These are phyloP conservation scores for Colletotrichum tamarilloi DNA, from an alignment of 2,329 filamentous ascomycete species.

Conservation along the genomic window DNA sequence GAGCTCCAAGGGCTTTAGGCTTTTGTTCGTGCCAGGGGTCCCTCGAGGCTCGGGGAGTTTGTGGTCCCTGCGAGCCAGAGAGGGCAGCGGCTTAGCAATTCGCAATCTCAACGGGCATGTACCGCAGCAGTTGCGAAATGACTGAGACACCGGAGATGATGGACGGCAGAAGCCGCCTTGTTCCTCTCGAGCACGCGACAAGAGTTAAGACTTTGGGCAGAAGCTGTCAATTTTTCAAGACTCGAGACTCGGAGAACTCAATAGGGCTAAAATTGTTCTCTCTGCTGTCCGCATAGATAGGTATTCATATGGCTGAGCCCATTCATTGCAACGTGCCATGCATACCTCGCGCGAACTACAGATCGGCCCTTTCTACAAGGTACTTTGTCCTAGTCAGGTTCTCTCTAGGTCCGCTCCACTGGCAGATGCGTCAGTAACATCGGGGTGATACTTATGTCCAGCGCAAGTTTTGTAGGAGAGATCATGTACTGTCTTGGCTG, in stretches of 20 bases:
- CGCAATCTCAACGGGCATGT: conserved; percentile 32
- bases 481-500: neutral
- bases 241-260: neutral
- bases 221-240: neutral
- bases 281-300: neutral
- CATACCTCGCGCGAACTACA: neutral
- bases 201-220: too few species aligned
- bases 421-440: neutral
- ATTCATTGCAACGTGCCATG: neutral
- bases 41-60: conserved; percentile 9
- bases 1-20: conserved; percentile 21
- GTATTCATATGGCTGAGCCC: neutral
- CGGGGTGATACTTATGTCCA: neutral
- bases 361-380: neutral
- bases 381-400: neutral
- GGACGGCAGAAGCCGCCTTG: neutral
- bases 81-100: conserved; percentile 23
- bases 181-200: neutral
- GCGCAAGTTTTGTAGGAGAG: neutral
- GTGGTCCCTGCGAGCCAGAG: conserved; percentile 8
- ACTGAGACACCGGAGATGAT: conserved; percentile 27
- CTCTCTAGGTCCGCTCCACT: neutral
- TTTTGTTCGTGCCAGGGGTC: conserved; percentile 10
- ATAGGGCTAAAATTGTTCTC: too few species aligned
- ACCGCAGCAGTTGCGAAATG: conserved; percentile 22